phyloP scores from a whole-genome alignment of 2,329 filamentous ascomycete genomes.

The Plectosphaerella sp. region DNA sequence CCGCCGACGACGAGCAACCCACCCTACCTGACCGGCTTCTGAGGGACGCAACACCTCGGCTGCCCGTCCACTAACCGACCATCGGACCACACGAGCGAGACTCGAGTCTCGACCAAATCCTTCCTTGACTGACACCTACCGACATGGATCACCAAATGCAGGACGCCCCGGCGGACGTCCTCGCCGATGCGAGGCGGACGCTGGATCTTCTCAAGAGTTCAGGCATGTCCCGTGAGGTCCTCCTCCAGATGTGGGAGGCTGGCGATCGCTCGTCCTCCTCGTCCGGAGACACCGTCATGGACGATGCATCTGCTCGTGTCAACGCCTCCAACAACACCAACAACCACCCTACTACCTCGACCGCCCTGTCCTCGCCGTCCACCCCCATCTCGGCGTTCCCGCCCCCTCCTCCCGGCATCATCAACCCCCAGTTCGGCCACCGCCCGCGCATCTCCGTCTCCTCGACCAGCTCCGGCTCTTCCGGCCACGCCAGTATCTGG shows the following conservation, averaged over 20 bases:
- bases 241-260: slow-evolving; percentile 17
- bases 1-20: not conserved
- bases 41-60: not conserved
- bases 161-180: slow-evolving; percentile 35
- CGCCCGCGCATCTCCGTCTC: slow-evolving; percentile 43
- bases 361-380: slow-evolving; percentile 4
- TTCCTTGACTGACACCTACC: not conserved
- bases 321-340: slow-evolving; percentile 5
- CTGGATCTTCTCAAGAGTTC: slow-evolving; percentile 41
- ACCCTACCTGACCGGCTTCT: not conserved
- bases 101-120: not conserved
- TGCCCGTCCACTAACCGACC: not conserved
- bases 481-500: slow-evolving; percentile 30
- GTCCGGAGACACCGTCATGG: slow-evolving; percentile 6
- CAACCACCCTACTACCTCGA: slow-evolving; percentile 9
- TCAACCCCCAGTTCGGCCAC: slow-evolving; percentile 27
- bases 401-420: slow-evolving; percentile 13
- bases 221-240: slow-evolving; percentile 36
- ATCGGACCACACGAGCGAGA: slow-evolving; percentile 2
- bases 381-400: not conserved
- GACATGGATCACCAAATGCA: slow-evolving; percentile 14
- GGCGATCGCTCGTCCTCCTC: slow-evolving; percentile 8
- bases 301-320: slow-evolving; percentile 11
- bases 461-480: slow-evolving; percentile 44
- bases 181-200: slow-evolving; percentile 40